Evolutionary conservation across 164 flowering plant genomes (phyloP).

Genomic region (Protea cynaroides): DNA sequence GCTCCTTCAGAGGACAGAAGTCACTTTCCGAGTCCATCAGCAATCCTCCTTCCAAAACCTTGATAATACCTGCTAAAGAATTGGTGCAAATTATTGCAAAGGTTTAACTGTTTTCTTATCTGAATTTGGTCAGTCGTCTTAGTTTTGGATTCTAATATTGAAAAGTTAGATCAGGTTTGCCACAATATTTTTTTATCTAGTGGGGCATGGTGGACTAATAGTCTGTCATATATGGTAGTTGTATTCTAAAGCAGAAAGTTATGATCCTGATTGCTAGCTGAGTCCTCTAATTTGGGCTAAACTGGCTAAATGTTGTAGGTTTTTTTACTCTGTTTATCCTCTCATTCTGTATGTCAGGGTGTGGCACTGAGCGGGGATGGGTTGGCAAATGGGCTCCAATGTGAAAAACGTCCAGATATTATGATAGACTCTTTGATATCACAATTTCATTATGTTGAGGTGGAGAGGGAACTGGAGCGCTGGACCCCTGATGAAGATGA

Average conservation of each 20-base stretch:
- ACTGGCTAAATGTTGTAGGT: not conserved
- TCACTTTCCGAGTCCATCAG: slow-evolving; percentile 33
- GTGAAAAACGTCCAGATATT: slow-evolving; percentile 58
- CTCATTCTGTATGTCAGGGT: slow-evolving; percentile 39
- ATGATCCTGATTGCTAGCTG: not conserved
- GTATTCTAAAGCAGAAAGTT: too few species aligned
- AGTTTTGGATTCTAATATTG: too few species aligned
- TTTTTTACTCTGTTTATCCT: not conserved
- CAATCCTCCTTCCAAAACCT: slow-evolving; percentile 60
- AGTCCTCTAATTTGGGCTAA: not conserved
- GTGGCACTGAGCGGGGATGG: slow-evolving; percentile 59
- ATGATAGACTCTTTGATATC: slow-evolving; percentile 83
- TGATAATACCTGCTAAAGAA: slow-evolving; percentile 76
- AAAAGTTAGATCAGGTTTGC: too few species aligned
- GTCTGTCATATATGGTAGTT: too few species aligned
- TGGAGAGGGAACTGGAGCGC: slow-evolving; percentile 71
- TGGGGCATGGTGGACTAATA: too few species aligned
- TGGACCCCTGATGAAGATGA: slow-evolving; percentile 91
- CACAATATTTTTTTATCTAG: too few species aligned
- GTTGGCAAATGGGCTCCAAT: slow-evolving; percentile 36
- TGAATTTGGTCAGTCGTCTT: not conserved
- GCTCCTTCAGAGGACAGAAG: slow-evolving; percentile 46
- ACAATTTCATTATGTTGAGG: slow-evolving; percentile 54
- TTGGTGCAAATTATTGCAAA: slow-evolving; percentile 88
- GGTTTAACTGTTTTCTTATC: slow-evolving; percentile 34